Base-by-base conservation (phyloP, 2,329 filamentous ascomycete species). In the Myrmaecium sp. region DNA sequence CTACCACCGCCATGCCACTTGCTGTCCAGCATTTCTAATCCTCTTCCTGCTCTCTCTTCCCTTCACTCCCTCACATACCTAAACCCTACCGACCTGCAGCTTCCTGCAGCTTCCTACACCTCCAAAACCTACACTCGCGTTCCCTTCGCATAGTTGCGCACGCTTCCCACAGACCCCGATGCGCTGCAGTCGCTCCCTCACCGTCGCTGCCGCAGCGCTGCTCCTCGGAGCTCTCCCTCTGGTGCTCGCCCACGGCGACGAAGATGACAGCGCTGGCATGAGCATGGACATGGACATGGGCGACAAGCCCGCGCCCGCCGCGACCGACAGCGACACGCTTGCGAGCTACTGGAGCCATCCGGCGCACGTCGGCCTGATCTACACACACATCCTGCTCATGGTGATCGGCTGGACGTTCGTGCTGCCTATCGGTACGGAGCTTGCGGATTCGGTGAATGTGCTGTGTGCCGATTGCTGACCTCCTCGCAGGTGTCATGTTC, bases 341-440 rank as follows among this genome's bases (percentile, higher is more conserved):
- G 51, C 54, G n/a, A 70, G 58, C 31, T 78, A 77, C 46, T 76
- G 74, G 51, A 49, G 61, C 14, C 56, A 69, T 30, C 42, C 57
- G 1, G 60, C 69, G 14, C 57, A 70, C 41, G 52, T 46, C 5
- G 51, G 54, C 9, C 51, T 66, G 36, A 73, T 89, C 39, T 62
- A 77, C 40, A 65, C 66, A 30, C 81, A 89, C 43, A 74, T 84
- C 30, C 56, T 51, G 4, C 55, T 80, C 23, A 82, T 83, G 72
- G 54, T 71, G 2, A 30, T 78, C 6, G 67, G 66, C 6, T 89
- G 81, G 80, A 61, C 77, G 18, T 62, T 84, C 29, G 44, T 78
- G 25, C 60, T 86, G 29, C 81, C 81, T 26, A 49, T 76, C 32
- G 74, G 79, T 78, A 60, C 55, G 71, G 16, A 13, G 15, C 14